A percentile compares a stretch with the other conserved stretches of the same genome.
These are phyloP conservation scores for Aureobasidium leucospermi DNA, from an alignment of 2,329 filamentous ascomycete genomes.

Conservation along the genomic window DNA sequence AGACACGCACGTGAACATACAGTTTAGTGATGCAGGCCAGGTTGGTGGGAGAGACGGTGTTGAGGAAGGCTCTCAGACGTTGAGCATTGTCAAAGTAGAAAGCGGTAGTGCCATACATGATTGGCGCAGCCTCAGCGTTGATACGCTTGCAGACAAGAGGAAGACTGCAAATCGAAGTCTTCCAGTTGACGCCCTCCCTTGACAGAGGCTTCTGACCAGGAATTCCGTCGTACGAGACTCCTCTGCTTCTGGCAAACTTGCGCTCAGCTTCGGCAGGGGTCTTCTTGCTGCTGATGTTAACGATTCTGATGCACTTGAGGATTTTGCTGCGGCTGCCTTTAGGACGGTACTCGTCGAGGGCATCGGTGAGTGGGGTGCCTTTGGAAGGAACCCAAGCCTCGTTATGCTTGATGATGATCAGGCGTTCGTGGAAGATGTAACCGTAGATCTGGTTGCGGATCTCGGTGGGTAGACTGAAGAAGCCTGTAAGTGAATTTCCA, in stretches of 20 bases:
- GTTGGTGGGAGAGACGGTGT: background rate
- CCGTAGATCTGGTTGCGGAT: slow-evolving; percentile 10
- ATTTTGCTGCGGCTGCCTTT: background rate
- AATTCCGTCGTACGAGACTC: background rate
- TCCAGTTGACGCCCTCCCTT: background rate
- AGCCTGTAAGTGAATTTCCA: background rate
- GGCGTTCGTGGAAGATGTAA: background rate
- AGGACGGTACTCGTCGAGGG: background rate
- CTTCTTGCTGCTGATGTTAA: background rate
- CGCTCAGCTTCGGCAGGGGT: background rate
- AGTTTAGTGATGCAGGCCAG: background rate
- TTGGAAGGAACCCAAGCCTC: background rate
- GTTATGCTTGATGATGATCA: background rate
- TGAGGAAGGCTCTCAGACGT: slow-evolving; percentile 7
- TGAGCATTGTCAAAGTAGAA: slow-evolving; percentile 14
- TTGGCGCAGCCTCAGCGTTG: background rate
- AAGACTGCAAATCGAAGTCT: background rate
- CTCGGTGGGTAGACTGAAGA: background rate
- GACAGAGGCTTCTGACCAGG: background rate
- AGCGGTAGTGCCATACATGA: background rate
- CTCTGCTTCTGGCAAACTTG: background rate
- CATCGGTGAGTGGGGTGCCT: background rate
- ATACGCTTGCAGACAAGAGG: background rate
- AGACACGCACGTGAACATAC: background rate
- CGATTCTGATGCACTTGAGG: background rate